Percentiles rank a stretch among this genome's conserved stretches.
phyloP scores from a whole-genome alignment of 495 filamentous ascomycete species.

The Aspergillus kassunensis region DNA sequence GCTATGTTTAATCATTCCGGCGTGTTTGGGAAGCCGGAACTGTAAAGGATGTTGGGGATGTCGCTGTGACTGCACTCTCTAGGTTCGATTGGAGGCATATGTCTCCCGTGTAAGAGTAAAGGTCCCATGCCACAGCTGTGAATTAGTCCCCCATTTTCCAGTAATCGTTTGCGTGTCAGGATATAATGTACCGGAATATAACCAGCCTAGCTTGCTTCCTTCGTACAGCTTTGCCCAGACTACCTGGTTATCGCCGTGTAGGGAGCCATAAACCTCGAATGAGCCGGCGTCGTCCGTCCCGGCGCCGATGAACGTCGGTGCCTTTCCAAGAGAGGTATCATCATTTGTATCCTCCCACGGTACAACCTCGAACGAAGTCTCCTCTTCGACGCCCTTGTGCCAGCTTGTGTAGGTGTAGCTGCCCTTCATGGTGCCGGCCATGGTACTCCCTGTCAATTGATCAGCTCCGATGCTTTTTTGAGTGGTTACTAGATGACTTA shows the following conservation, averaged over 20 bases:
- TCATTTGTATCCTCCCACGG: neutral
- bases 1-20: too few relatives aligned
- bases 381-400: neutral
- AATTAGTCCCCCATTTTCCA: neutral
- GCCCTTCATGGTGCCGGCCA: neutral
- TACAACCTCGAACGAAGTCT: neutral
- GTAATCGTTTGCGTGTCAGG: neutral
- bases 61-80: too few relatives aligned
- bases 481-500: neutral
- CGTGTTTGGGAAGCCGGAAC: too few relatives aligned
- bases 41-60: too few relatives aligned
- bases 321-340: neutral
- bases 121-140: neutral
- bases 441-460: neutral
- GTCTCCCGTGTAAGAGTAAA: neutral
- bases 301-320: neutral
- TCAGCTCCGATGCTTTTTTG: neutral
- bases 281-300: neutral
- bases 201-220: neutral
- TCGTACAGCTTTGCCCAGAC: neutral
- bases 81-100: too few relatives aligned
- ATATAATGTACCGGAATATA: neutral
- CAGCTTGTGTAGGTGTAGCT: neutral
- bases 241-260: neutral
- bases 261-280: neutral